Percentiles rank a stretch among this genome's conserved stretches.
Conservation (phyloP, 495 filamentous ascomycete species). For the Aspergillus funiculosus region DNA sequence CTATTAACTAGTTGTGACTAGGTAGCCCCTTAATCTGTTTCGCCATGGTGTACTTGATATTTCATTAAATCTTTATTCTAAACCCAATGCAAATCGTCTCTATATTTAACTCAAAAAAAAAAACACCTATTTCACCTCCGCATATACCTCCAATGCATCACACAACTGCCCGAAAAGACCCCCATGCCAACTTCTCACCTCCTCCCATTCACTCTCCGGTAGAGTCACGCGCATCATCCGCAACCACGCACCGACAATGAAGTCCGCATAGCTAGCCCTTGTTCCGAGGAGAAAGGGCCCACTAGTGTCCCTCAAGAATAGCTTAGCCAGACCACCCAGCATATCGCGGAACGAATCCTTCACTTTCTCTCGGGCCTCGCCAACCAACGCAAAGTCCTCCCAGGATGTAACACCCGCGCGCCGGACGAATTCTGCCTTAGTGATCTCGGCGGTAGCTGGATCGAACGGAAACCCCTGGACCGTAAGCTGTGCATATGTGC, state of each 20-base stretch:
- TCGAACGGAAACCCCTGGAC: slow-evolving; percentile 39
- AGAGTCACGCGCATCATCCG: slow-evolving; percentile 35
- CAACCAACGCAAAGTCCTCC: slow-evolving; percentile 41
- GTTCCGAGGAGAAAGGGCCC: slow-evolving; percentile 50
- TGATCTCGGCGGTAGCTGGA: slow-evolving; percentile 33
- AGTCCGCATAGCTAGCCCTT: slow-evolving; percentile 51
- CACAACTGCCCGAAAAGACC: slow-evolving; percentile 43
- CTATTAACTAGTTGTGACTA: too few relatives aligned
- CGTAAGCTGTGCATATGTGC: slow-evolving; percentile 30
- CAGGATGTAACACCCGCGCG: slow-evolving; percentile 40
- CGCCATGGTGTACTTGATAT: too few relatives aligned
- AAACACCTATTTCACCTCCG: slow-evolving; percentile 22
- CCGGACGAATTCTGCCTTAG: slow-evolving; percentile 41
- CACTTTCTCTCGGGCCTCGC: slow-evolving; percentile 38
- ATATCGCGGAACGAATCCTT: slow-evolving; percentile 30
- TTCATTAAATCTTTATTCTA: too few relatives aligned
- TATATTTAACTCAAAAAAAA: too few relatives aligned
- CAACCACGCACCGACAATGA: slow-evolving; percentile 59
- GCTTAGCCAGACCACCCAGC: slow-evolving; percentile 39
- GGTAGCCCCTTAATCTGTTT: too few relatives aligned
- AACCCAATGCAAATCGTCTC: too few relatives aligned
- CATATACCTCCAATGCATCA: slow-evolving; percentile 38
- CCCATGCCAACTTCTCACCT: slow-evolving; percentile 46
- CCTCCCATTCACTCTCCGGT: slow-evolving; percentile 44
- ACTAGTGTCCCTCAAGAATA: slow-evolving; percentile 31